Base-by-base conservation (phyloP, 495 filamentous ascomycete species). In the Penicillium taxi region DNA sequence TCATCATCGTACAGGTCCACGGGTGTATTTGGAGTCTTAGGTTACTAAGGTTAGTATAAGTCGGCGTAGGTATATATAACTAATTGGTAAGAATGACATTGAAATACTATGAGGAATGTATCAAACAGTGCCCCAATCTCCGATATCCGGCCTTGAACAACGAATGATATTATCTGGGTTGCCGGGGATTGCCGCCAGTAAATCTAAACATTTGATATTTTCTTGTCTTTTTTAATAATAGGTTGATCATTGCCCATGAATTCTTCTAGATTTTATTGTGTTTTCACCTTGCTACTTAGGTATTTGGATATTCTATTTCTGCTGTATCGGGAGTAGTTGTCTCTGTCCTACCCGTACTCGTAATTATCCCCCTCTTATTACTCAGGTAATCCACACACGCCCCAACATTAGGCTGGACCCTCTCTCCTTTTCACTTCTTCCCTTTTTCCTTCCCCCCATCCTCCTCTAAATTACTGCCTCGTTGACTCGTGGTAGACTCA, bases 401-500 rank as follows among this genome's bases (percentile, higher is more conserved):
- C 47, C 38, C 43, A 39, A 40, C 39, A 48, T 37, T 43, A 37
- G 28, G 22, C 41, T 23, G 44, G 41, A 44, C 44, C 35, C 41
- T 48, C 44, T 40, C 44, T 46, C 44, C 34, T 47, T 48, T 49
- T 45, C 48, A 42, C 32, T 46, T 44, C 44, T 41, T 38, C 48
- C 40, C 41, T 24, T 38, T 31, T 34, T 39, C 40, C 32, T 37
- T 42, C 44, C 40, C 44, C 35, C 29, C 38, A 23, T 28, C 36
- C 42, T 35, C 36, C 26, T 42, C 32, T 41, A 18, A n/a, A 13
- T 9, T 36, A 47, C 55, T 58, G 58, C 56, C 58, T 64, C 57
- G 60, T 64, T 62, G 35, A 52, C 54, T 65, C 55, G 61, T 61
- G 58, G 59, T 61, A 58, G 49, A 53, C 25, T 29, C 32, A n/a